Conservation (phyloP, 768 basidiomycete genomes). For the Mycena pura region DNA sequence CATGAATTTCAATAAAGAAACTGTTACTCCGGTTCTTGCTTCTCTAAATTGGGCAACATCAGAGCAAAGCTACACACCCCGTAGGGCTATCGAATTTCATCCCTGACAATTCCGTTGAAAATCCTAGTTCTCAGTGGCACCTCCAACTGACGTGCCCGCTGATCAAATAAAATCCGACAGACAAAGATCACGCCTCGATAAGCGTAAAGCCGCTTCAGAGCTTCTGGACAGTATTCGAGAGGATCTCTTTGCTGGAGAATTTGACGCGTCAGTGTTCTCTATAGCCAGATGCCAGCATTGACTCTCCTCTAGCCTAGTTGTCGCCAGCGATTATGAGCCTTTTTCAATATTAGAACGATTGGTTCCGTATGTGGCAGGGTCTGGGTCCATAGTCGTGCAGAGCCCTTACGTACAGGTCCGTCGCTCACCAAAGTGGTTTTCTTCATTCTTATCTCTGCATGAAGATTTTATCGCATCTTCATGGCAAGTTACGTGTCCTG, state of each 20-base stretch:
- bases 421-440: neutral
- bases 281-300: neutral
- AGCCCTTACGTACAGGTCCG: slow-evolving; percentile 80
- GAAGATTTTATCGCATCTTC: slow-evolving; percentile 79
- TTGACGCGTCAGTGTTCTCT: slow-evolving; percentile 71
- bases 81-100: slow-evolving; percentile 43
- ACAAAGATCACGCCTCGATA: slow-evolving; percentile 73
- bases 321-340: slow-evolving; percentile 88
- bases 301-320: slow-evolving; percentile 60
- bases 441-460: neutral
- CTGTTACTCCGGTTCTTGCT: slow-evolving; percentile 58
- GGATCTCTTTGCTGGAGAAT: slow-evolving; percentile 86
- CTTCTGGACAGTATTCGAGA: slow-evolving; percentile 68
- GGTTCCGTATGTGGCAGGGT: slow-evolving; percentile 81
- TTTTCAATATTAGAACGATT: slow-evolving; percentile 79
- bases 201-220: slow-evolving; percentile 76
- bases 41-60: slow-evolving; percentile 92
- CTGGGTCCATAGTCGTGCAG: slow-evolving; percentile 85
- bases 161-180: slow-evolving; percentile 74
- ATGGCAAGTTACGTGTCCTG: slow-evolving; percentile 68
- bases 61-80: slow-evolving; percentile 74
- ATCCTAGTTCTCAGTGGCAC: slow-evolving; percentile 51
- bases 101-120: slow-evolving; percentile 14
- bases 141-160: slow-evolving; percentile 62
- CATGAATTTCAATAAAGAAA: slow-evolving; percentile 83